These are phyloP conservation scores for Collariella sp. DNA, from an alignment of 495 filamentous ascomycete species.

Conservation along the genomic window DNA sequence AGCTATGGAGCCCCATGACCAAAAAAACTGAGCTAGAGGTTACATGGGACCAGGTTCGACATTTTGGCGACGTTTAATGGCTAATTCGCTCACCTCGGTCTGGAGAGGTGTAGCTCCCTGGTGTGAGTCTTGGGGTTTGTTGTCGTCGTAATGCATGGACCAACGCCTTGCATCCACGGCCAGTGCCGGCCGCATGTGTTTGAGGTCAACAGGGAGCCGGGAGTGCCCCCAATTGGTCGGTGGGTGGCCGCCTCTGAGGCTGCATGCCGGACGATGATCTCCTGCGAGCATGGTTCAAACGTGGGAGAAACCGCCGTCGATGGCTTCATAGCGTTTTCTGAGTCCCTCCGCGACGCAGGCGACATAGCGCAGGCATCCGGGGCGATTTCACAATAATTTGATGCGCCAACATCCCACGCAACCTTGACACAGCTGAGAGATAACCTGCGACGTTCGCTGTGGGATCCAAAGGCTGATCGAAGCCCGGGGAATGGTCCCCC, in stretches of 20 bases:
- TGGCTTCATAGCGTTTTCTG: too few relatives aligned
- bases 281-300: constrained; percentile 7
- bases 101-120: not conserved
- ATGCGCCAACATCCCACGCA: too few relatives aligned
- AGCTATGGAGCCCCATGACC: too few relatives aligned
- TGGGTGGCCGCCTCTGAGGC: constrained; percentile 15
- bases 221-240: constrained; percentile 25
- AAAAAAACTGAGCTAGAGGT: too few relatives aligned
- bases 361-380: too few relatives aligned
- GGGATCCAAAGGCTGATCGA: too few relatives aligned
- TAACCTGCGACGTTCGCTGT: too few relatives aligned
- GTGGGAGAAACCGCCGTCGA: too few relatives aligned
- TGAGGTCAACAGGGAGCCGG: constrained; percentile 27
- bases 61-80: not conserved
- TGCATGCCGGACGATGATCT: constrained; percentile 23
- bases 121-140: constrained; percentile 12
- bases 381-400: too few relatives aligned
- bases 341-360: too few relatives aligned
- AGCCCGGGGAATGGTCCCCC: not conserved
- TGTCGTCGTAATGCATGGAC: constrained; percentile 18
- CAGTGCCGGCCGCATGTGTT: constrained; percentile 22
- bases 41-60: not conserved
- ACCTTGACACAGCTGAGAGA: too few relatives aligned
- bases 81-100: not conserved
- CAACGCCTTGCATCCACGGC: constrained; percentile 14